A percentile compares a stretch with the other conserved stretches of the same genome.
Conservation (phyloP, 1,284 basidiomycete genomes). For the Xerocomus amazonicus region DNA sequence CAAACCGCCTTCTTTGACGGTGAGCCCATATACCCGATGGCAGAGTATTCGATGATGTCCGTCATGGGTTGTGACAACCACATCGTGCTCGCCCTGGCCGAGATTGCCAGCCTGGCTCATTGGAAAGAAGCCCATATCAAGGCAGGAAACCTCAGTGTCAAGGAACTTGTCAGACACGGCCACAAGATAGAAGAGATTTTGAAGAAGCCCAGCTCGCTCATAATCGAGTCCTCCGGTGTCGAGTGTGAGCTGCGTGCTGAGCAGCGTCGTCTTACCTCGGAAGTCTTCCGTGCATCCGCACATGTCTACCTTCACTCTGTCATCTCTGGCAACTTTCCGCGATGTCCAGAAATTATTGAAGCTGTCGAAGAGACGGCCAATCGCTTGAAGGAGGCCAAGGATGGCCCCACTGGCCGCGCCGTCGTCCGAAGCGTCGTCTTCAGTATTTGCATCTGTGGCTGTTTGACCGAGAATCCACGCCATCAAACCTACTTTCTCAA, state of each 20-base stretch:
- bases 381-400: slow-evolving; percentile 46
- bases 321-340: slow-evolving; percentile 62
- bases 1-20: slow-evolving; percentile 34
- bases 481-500: slow-evolving; percentile 46
- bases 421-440: slow-evolving; percentile 78
- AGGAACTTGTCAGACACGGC: slow-evolving; percentile 54
- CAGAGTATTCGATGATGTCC: slow-evolving; percentile 60
- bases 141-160: slow-evolving; percentile 49
- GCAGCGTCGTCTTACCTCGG: slow-evolving; percentile 53
- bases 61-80: slow-evolving; percentile 83
- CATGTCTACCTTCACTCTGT: slow-evolving; percentile 69
- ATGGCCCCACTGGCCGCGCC: slow-evolving; percentile 41
- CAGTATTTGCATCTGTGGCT: slow-evolving; percentile 67
- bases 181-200: slow-evolving; percentile 47
- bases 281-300: slow-evolving; percentile 73
- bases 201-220: slow-evolving; percentile 24
- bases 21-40: slow-evolving; percentile 23
- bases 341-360: slow-evolving; percentile 55
- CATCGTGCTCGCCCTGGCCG: slow-evolving; percentile 73
- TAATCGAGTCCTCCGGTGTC: not conserved
- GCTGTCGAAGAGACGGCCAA: slow-evolving; percentile 54
- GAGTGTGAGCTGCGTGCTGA: slow-evolving; percentile 28
- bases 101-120: slow-evolving; percentile 60
- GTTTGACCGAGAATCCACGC: slow-evolving; percentile 50
- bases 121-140: slow-evolving; percentile 54